Conservation (phyloP, 2,329 filamentous ascomycete species). For the Emericellopsis atlantica region DNA sequence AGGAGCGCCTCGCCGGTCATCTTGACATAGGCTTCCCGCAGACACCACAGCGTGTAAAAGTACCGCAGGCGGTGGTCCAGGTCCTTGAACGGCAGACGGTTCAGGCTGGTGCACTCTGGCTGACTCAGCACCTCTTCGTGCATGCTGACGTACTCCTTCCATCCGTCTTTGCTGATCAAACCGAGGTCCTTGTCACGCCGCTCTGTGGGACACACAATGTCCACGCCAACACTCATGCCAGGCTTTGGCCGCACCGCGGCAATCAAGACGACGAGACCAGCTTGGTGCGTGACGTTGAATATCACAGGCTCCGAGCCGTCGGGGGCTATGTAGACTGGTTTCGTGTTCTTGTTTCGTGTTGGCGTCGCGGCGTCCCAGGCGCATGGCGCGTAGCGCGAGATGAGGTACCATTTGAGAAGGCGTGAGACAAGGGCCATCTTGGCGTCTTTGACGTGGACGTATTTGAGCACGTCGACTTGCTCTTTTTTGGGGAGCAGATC, state of each 20-base stretch:
- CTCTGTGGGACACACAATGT: constrained; percentile 66
- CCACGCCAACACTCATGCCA: constrained; percentile 47
- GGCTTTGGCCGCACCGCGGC: constrained; percentile 28
- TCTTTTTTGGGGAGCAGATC: constrained; percentile 41
- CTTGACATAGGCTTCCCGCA: constrained; percentile 74
- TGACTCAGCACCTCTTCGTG: constrained; percentile 58
- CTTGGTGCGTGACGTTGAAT: constrained; percentile 74
- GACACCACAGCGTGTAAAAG: constrained; percentile 70
- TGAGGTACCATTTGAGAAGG: constrained; percentile 60
- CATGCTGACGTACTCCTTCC: constrained; percentile 56
- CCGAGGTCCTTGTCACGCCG: constrained; percentile 47
- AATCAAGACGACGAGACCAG: constrained; percentile 58
- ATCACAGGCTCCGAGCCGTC: constrained; percentile 33
- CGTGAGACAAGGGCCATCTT: constrained; percentile 62
- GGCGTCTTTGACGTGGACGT: constrained; percentile 57
- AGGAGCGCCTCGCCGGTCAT: constrained; percentile 68
- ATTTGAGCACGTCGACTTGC: constrained; percentile 42
- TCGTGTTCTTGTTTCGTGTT: constrained; percentile 39
- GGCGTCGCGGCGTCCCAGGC: constrained; percentile 48
- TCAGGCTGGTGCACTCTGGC: constrained; percentile 50
- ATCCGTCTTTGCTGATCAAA: constrained; percentile 46
- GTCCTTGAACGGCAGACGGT: constrained; percentile 21
- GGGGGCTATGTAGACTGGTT: constrained; percentile 39
- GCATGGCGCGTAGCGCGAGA: constrained; percentile 43
- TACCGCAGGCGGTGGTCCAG: constrained; percentile 48